Percentiles rank a stretch among this genome's conserved stretches.
Evolutionary conservation across 352 stramenopile species (phyloP).

Genomic region (Elongisporangium senticosum): DNA sequence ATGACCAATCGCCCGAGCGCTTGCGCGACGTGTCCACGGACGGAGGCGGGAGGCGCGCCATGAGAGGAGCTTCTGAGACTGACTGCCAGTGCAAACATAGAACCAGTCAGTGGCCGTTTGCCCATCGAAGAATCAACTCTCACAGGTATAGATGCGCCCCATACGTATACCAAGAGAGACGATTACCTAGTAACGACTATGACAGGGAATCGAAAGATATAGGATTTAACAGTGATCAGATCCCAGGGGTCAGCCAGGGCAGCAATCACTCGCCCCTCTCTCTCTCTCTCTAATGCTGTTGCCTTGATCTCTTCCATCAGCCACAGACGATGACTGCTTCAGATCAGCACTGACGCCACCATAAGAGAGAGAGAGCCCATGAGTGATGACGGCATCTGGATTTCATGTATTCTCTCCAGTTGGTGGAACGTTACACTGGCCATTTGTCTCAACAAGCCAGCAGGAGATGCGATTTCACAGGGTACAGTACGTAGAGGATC

Average conservation of each 20-base stretch:
- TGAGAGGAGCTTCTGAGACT: background rate
- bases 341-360: too few species aligned
- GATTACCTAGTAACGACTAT: background rate
- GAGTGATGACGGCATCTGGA: too few species aligned
- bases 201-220: background rate
- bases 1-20: background rate
- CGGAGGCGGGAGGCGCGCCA: background rate
- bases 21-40: background rate
- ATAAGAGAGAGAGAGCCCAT: too few species aligned
- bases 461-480: too few species aligned
- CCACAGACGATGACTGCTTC: too few species aligned
- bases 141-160: background rate
- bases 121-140: background rate
- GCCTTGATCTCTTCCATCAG: too few species aligned
- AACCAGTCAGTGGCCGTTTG: background rate
- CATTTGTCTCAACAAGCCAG: too few species aligned
- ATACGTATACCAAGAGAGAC: background rate
- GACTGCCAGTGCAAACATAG: background rate
- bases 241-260: too few species aligned
- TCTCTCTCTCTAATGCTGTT: background rate
- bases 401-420: too few species aligned
- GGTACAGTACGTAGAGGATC: background rate
- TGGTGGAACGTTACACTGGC: too few species aligned
- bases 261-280: background rate
- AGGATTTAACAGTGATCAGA: background rate